Percentiles rank a stretch among this genome's conserved stretches.
Conservation (phyloP, 805 yeast genomes). For the Isabelozyma pseudorhagii region DNA sequence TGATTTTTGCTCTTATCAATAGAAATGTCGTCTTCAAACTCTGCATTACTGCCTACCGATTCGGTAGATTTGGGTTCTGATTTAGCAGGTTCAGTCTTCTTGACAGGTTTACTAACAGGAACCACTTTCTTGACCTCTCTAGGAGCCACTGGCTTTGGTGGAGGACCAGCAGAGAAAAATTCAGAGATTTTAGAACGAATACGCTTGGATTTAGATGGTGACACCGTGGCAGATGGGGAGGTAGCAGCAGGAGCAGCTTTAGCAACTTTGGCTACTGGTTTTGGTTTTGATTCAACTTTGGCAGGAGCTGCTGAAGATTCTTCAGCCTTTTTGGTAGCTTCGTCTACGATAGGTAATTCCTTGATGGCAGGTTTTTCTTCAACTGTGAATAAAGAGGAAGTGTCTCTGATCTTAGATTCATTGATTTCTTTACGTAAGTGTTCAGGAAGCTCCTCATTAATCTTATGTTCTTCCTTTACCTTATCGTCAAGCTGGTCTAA, state of each 20-base stretch:
- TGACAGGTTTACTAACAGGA: neutral
- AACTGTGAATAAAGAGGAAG: slow-evolving; percentile 35
- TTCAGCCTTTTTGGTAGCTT: neutral
- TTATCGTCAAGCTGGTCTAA: slow-evolving; percentile 24
- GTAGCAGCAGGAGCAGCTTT: neutral
- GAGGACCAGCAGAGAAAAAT: neutral
- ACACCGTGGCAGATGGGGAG: neutral
- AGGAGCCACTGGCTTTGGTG: neutral
- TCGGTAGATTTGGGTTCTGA: neutral
- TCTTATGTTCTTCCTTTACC: slow-evolving; percentile 46
- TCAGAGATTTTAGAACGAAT: slow-evolving; percentile 2
- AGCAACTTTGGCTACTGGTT: neutral
- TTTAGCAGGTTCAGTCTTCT: neutral
- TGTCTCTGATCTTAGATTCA: slow-evolving; percentile 34
- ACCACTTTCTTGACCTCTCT: slow-evolving; percentile 1
- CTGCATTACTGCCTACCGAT: slow-evolving; percentile 6
- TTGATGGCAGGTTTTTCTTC: slow-evolving; percentile 15
- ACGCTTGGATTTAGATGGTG: slow-evolving; percentile 5
- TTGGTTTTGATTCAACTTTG: neutral
- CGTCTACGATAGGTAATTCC: slow-evolving; percentile 11
- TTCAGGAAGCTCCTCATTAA: slow-evolving; percentile 50
- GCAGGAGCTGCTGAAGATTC: slow-evolving; percentile 3
- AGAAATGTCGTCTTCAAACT: slow-evolving; percentile 28
- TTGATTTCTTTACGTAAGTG: slow-evolving; percentile 42
- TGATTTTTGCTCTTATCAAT: slow-evolving; percentile 22